Conservation (phyloP, 257 asterid genomes). For the Striga asiatica region DNA sequence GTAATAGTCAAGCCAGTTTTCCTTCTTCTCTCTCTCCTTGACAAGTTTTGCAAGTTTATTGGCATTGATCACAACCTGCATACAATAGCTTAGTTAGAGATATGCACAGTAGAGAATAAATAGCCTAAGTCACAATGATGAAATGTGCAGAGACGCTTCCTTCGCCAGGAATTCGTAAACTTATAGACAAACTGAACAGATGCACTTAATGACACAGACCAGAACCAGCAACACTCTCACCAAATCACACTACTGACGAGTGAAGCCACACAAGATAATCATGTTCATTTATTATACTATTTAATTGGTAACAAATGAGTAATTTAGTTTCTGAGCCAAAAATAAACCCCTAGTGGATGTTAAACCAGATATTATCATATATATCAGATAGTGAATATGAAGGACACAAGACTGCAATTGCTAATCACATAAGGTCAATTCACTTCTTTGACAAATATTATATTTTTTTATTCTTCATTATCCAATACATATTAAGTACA, state of each 20-base stretch:
- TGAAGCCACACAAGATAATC: neutral
- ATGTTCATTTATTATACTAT: neutral
- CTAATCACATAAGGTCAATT: neutral
- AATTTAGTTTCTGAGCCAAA: neutral
- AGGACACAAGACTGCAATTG: neutral
- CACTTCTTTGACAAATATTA: neutral
- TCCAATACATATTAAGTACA: no score
- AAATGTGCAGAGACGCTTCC: neutral
- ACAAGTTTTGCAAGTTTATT: slow-evolving; percentile 70
- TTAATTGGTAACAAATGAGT: neutral
- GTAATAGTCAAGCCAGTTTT: slow-evolving; percentile 89
- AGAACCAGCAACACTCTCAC: neutral
- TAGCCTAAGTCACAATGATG: neutral
- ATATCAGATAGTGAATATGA: neutral
- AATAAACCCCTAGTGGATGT: neutral
- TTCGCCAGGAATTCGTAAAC: neutral
- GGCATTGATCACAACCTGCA: slow-evolving; percentile 80
- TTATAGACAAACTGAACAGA: slow-evolving; percentile 3
- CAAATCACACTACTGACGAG: neutral
- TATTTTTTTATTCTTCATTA: no score
- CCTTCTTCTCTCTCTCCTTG: slow-evolving; percentile 49
- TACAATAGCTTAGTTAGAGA: slow-evolving; percentile 10
- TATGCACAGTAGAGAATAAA: neutral
- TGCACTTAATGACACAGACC: neutral
- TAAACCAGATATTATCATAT: neutral